These are phyloP conservation scores for Cardiospermum halicacabum DNA, from an alignment of 345 rosid genomes.

Conservation along the genomic window DNA sequence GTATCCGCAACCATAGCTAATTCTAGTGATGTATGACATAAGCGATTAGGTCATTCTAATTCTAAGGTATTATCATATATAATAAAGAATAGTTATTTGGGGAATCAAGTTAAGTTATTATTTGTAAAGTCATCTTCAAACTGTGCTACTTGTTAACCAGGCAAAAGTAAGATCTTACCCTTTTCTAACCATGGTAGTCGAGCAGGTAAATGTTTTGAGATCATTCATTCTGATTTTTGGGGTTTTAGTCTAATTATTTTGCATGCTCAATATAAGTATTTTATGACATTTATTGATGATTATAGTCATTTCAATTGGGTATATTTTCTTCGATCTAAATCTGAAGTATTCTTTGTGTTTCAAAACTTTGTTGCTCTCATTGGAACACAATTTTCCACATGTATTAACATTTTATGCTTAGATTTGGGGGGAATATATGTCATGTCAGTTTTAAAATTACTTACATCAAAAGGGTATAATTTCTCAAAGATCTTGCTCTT, in stretches of 20 bases:
- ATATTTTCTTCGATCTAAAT: slow-evolving; percentile 5
- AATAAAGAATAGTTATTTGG: neutral
- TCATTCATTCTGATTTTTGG: neutral
- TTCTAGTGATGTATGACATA: neutral
- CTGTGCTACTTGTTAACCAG: neutral
- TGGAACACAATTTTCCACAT: neutral
- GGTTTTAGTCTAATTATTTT: neutral
- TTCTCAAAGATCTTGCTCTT: slow-evolving; percentile 5
- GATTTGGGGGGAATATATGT: slow-evolving; percentile 9
- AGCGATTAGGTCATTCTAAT: slow-evolving; percentile 1
- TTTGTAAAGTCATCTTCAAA: neutral
- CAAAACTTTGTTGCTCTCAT: neutral
- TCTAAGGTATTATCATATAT: neutral
- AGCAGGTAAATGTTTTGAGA: neutral
- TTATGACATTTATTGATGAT: slow-evolving; percentile 14
- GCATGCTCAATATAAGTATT: slow-evolving; percentile 7
- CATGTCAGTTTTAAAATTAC: neutral
- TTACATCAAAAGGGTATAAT: neutral
- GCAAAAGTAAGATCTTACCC: slow-evolving; percentile 3
- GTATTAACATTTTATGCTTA: neutral
- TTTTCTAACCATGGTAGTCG: slow-evolving; percentile 1
- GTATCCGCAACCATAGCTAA: neutral
- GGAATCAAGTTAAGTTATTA: neutral
- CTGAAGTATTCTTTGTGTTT: neutral
- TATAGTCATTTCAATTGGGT: neutral